Evolutionary conservation across 2,329 filamentous ascomycete species (phyloP).

Genomic region (Beauveria bassiana): DNA sequence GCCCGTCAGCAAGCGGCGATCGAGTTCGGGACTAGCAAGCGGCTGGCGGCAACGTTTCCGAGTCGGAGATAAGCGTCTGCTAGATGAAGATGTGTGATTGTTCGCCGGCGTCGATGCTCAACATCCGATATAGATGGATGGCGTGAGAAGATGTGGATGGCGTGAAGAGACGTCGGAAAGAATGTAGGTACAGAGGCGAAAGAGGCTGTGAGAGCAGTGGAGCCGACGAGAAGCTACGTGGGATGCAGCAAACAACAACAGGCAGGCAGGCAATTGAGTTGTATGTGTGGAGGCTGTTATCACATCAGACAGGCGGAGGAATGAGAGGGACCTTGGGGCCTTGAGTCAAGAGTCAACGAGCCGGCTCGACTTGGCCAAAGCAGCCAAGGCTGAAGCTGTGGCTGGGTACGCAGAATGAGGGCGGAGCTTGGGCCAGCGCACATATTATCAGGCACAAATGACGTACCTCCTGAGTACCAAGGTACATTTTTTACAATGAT

Average conservation of each 20-base stretch:
- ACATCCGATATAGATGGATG: background rate
- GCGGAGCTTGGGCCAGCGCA: constrained; percentile 1
- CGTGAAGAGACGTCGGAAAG: background rate
- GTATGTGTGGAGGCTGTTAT: background rate
- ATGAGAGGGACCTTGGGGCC: background rate
- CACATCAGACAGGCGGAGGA: background rate
- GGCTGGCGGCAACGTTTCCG: background rate
- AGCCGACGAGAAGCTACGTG: background rate
- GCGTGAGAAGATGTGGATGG: background rate
- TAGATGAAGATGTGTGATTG: background rate
- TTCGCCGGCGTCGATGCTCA: background rate
- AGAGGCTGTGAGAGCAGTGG: background rate
- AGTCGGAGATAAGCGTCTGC: background rate
- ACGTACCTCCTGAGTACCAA: background rate
- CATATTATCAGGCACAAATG: constrained; percentile 7
- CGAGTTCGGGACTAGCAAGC: background rate
- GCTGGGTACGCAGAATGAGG: background rate
- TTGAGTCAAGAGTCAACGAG: background rate
- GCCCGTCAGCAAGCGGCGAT: constrained; percentile 1
- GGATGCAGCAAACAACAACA: background rate
- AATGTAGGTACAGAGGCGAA: background rate
- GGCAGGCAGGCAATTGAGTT: background rate
- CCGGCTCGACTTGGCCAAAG: too few species aligned
- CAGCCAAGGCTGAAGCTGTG: background rate
- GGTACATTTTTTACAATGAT: background rate